Base-by-base conservation (phyloP, 768 basidiomycete genomes). In the Amanita fuliginea region DNA sequence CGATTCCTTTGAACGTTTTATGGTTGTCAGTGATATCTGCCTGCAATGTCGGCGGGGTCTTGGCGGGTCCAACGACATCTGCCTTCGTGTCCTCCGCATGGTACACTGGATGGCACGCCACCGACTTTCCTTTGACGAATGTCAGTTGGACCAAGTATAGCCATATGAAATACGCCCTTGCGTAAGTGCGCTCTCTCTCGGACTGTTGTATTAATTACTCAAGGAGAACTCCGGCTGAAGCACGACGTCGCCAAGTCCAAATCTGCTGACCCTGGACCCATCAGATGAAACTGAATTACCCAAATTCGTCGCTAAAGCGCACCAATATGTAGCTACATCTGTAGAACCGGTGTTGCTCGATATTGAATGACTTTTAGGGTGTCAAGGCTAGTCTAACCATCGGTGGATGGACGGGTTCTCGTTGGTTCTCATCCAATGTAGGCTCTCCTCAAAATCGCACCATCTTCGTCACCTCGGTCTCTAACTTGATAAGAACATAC, bases 391-490 rank as follows among this genome's bases (percentile, higher is more conserved):
- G 76, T 39, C 62, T 84, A 41, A 77, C 80, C 28, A 67, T 84
- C 24, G 84, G 83, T 42, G 84, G 83, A 10, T 85, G 81, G 81
- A 74, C 70, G 3, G 82, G 81, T 6, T 80, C 77, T 1, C 63
- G 66, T 10, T 83, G 70, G 62, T 86, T 76, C 66, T 85, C 83
- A 40, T 65, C 68, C 2, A 70, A 73, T 39, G 77, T 86, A 6
- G 74, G 70, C 26, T 77, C 74, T 6, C 55, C 72, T 0, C 55
- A 63, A 24, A 82, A 81, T 59, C 74, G 82, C 35, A 76, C 74
- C 3, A 67, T 73, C 2, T 80, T 85, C 44, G 77, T 76, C 26
- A 72, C 70, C 52, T 70, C 82, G 3, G 60, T 85, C 22, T 65
- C 67, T 21, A 63, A 67, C 19, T 64, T 83, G 35, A 77, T 73